Evolutionary conservation across 2,329 filamentous ascomycete species (phyloP), one percentile per base, ranked within the genome.

Genomic region (Talaromyces sp.): DNA sequence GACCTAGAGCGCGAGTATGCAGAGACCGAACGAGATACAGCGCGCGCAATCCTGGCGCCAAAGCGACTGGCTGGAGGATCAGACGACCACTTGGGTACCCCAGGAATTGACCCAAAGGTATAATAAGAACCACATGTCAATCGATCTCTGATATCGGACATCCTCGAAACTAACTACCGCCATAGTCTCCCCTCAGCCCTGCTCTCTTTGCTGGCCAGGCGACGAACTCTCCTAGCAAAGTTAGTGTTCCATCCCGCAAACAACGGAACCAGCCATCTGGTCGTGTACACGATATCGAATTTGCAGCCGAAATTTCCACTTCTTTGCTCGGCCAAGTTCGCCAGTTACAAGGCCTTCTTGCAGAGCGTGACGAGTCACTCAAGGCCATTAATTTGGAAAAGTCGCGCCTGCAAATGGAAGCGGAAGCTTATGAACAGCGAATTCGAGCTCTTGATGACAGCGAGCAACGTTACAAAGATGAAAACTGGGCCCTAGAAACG

Each of bases 401-500:
- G 64, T 87, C 88, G 5, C 84, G 85, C 55, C 80, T 97, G 32
- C 92, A 97, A 70, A 82, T 90, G 30, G 92, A 97, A 61, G 83
- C 86, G 0, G 89, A 96, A 69, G 85, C 83, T 3, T 84, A 95
- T 58, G 83, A 88, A 48, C 90, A 95, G 70, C 86, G 91, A 30
- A 79, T 97, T 59, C 88, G 90, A 67, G 83, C 84, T 6, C 79
- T 97, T 36, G 92, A 97, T 64, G 94, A 99, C 74, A 96, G 89
- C 69, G 94, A 99, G 71, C 89, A 95, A 66, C 87, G 90, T 47
- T 96, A 96, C 77, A 97, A 97, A 75, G 94, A 99, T 67, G 94
- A 97, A 73, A 99, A 97, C 70, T 99, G 94, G 94, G 93, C 89
- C 58, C 82, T 99, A 33, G 94, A 99, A 73, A 96, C 92, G 0